Conservation (phyloP, 495 filamentous ascomycete species). For the Friedmanniomyces endolithicus region DNA sequence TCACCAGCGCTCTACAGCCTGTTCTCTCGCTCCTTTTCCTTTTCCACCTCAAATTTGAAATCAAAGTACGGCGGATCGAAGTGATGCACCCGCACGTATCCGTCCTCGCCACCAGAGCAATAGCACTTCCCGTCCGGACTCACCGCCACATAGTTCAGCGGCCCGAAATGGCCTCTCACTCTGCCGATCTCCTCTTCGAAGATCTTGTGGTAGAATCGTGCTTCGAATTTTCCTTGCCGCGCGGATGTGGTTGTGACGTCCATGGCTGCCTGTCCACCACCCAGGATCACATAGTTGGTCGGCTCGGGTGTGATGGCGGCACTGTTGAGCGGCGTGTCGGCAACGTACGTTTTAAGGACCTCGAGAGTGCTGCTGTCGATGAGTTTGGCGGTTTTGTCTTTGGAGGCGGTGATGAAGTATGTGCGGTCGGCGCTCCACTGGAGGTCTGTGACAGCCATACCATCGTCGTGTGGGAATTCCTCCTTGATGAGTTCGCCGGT, state of each 20-base stretch:
- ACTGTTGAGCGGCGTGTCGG: slow-evolving; percentile 95
- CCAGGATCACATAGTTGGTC: slow-evolving; percentile 93
- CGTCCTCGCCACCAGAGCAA: slow-evolving; percentile 89
- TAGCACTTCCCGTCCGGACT: slow-evolving; percentile 81
- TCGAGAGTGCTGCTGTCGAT: slow-evolving; percentile 71
- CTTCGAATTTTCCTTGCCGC: slow-evolving; percentile 96
- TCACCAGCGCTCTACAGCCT: background rate
- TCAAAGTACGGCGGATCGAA: slow-evolving; percentile 98
- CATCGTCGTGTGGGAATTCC: slow-evolving; percentile 15
- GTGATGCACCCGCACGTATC: slow-evolving; percentile 95
- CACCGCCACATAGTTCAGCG: slow-evolving; percentile 77
- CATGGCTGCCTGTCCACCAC: slow-evolving; percentile 96
- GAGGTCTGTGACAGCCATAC: slow-evolving; percentile 57
- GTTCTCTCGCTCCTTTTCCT: slow-evolving; percentile 39
- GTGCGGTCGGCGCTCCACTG: slow-evolving; percentile 90
- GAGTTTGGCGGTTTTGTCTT: slow-evolving; percentile 94
- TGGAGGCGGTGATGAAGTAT: slow-evolving; percentile 94
- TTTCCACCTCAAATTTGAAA: slow-evolving; percentile 96
- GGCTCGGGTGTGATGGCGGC: slow-evolving; percentile 75
- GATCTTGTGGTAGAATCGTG: slow-evolving; percentile 96
- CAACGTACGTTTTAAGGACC: slow-evolving; percentile 77
- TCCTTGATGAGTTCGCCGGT: slow-evolving; percentile 16
- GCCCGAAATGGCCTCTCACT: slow-evolving; percentile 94
- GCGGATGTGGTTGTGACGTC: slow-evolving; percentile 90
- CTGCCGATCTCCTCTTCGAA: slow-evolving; percentile 97